Base-by-base conservation (phyloP, 2,329 filamentous ascomycete species). In the Diaporthe sp. region DNA sequence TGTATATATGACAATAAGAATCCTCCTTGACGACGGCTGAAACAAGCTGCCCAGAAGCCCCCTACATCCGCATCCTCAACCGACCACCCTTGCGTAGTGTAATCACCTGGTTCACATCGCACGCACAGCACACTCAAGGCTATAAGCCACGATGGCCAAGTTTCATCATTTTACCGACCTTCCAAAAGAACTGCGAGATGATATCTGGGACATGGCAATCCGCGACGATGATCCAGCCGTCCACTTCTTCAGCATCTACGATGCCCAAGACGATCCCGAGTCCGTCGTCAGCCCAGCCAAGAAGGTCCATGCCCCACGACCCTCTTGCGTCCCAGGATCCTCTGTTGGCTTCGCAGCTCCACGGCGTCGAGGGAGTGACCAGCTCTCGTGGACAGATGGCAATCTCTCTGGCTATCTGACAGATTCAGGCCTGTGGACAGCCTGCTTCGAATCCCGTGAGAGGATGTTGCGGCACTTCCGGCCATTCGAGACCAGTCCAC, bases 391-490 rank as follows among this genome's bases (percentile, higher is more conserved):
- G 62, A 51, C 44, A 22, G 44, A 51, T 25, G 44, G 31, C 0
- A 51, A 68, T 12, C 4, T 37, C 12, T 68, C 44, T 2, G 19
- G 10, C 4, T 68, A 68, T 8, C 19, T 68, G 7, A 68, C 44
- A 51, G 62, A 68, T 4, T 51, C 62, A 7, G 62, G 62, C 44
- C 13, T 68, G 12, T 68, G 62, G 62, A 68, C 44, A 51, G 44
- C 62, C 28, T 68, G 62, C 44, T 7, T 19, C 3, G 44, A 68
- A 22, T 68, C 62, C 44, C 62, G 62, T 22, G 31, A 51, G 1
- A 51, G 62, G 22, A 68, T 68, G 44, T 22, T 68, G 12, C 22
- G 31, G 28, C 19, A 6, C 19, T 68, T 68, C 22, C 25, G 28
- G 25, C 61, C 61, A 3, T 67, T 3, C 1, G 28, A 67, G 22